These are phyloP conservation scores for Thecaphora thlaspeos DNA, from an alignment of 1,284 basidiomycete genomes.

Conservation along the genomic window DNA sequence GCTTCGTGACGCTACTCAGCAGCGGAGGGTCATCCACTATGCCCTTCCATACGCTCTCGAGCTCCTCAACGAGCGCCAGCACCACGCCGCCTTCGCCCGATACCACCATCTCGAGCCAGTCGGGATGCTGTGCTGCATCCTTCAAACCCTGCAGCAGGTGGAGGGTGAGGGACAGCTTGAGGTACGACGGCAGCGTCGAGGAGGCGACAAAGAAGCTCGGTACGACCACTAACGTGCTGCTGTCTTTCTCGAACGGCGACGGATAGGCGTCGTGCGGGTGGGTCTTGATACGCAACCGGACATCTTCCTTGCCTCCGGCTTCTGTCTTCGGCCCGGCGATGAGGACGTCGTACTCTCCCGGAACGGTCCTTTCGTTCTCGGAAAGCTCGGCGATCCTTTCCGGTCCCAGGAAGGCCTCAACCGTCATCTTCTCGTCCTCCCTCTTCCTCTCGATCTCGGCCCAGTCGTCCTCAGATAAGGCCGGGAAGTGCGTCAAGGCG, in stretches of 20 bases:
- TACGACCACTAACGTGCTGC: conserved; percentile 55
- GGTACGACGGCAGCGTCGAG: conserved; percentile 71
- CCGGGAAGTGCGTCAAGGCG: conserved; percentile 3
- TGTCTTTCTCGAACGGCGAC: conserved; percentile 2
- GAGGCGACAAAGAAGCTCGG: conserved; percentile 78
- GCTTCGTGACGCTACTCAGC: conserved; percentile 50
- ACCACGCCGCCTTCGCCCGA: conserved; percentile 71
- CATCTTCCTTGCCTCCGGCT: conserved; percentile 54
- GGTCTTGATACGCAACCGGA: conserved; percentile 70
- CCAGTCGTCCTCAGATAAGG: conserved; percentile 4
- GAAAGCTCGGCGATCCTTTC: conserved; percentile 42
- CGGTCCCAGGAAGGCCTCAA: conserved; percentile 63
- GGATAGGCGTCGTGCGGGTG: conserved; percentile 62
- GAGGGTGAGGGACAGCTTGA: conserved; percentile 78
- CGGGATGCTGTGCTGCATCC: conserved; percentile 57
- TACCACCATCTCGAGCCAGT: conserved; percentile 65
- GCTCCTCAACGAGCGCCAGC: conserved; percentile 71
- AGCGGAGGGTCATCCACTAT: conserved; percentile 54
- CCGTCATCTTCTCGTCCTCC: conserved; percentile 70
- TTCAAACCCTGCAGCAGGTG: conserved; percentile 53
- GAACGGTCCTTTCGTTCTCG: conserved; percentile 45
- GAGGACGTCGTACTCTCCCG: conserved; percentile 55
- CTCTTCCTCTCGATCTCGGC: conserved; percentile 60
- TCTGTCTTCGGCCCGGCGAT: conserved; percentile 36
- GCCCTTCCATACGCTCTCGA: conserved; percentile 62